phyloP scores from a whole-genome alignment of 2,329 filamentous ascomycete genomes.

The Dichotomopilus funicola region DNA sequence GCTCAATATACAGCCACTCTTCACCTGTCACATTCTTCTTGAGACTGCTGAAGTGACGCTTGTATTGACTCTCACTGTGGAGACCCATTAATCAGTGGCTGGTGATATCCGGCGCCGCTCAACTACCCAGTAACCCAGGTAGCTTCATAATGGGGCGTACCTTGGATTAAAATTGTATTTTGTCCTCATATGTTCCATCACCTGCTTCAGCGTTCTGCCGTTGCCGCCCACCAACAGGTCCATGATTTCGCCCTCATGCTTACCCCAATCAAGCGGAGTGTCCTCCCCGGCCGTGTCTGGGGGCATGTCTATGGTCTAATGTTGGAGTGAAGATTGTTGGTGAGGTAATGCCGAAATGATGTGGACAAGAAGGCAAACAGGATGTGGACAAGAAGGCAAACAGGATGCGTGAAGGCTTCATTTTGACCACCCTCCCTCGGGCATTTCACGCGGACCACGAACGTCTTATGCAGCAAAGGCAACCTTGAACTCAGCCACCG shows the following conservation, averaged over 20 bases:
- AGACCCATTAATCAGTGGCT: not conserved
- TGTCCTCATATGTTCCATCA: not conserved
- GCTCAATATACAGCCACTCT: slow-evolving; percentile 1
- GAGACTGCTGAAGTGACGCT: not conserved
- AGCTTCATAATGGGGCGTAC: not conserved
- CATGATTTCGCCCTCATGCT: slow-evolving; percentile 2
- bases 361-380: not conserved
- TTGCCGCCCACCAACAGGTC: not conserved
- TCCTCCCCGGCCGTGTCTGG: not conserved
- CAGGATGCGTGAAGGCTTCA: not conserved
- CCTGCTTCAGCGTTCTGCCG: not conserved
- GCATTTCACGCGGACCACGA: too few species aligned
- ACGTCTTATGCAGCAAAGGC: too few species aligned
- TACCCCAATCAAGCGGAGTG: not conserved
- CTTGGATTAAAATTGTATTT: not conserved
- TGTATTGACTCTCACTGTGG: slow-evolving; percentile 8
- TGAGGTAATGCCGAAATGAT: too few species aligned
- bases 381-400: not conserved
- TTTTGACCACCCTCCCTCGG: not conserved
- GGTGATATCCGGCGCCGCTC: not conserved
- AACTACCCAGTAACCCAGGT: not conserved
- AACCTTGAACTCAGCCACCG: too few species aligned
- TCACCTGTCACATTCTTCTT: not conserved
- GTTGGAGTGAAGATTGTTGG: not conserved
- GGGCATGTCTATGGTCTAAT: not conserved